Base-by-base conservation (phyloP, 225 moss, liverwort and hornwort species). In the Lunularia cruciata region DNA sequence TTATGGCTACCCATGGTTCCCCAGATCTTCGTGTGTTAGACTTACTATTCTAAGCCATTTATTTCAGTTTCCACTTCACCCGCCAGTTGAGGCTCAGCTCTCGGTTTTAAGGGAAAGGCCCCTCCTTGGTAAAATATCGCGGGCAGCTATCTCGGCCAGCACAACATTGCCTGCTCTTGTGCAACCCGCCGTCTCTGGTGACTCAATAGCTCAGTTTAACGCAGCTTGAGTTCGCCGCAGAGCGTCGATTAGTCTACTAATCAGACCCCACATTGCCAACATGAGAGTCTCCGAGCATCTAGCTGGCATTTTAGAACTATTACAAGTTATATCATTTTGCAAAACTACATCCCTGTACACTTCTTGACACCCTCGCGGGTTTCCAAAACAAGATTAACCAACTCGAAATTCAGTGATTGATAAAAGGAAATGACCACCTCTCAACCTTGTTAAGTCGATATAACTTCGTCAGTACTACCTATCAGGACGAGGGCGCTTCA, bases 401-500 rank as follows among this genome's bases (percentile, higher is more conserved):
- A 40, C 30, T 66, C 25, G 45, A 60, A 22, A 40, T 54, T 22
- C 20, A 68, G 42, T 52, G 39, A 25, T 37, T 15, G 65, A 35
- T 15, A 57, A 52, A 47, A 42, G 22, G 36, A 53, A 53, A 47
- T 58, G 6, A 48, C 30, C 14, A 60, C 25, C 67, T 16, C 13
- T 56, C 10, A 5, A 35, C 30, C 22, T 30, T 15, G 4, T 34
- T 4, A 22, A 51, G 51, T 2, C 20, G 22, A 51, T 9, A 58
- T 8, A 6, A 18, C 0, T 35, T 64, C 27, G 45, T 47, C 47
- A 65, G 46, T 48, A 49, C 73, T 82, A 82, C 66, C 81, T 77
- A 46, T 82, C 81, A 71, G 81, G 53, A 12, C 71, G 64, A 30
- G 72, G 63, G 26, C 78, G 78, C 32, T 83, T 78, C 63, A 83